Percentiles rank a stretch among this genome's conserved stretches.
Conservation (phyloP, 441 rosid genomes). For the Eruca vesicaria region DNA sequence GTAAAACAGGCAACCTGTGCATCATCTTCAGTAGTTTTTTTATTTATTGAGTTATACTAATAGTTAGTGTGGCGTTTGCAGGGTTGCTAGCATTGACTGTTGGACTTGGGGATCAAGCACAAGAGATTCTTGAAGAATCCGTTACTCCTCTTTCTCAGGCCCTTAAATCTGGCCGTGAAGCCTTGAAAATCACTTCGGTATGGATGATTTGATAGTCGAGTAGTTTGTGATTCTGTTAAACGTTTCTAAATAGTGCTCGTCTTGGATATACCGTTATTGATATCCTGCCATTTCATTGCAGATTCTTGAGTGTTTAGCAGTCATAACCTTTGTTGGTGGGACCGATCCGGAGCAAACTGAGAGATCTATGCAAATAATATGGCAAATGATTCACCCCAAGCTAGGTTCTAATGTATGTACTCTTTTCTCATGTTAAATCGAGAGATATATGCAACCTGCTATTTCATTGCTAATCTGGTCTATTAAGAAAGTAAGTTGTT, state of each 20-base stretch:
- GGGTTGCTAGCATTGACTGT: constrained; percentile 89
- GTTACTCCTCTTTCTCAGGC: constrained; percentile 64
- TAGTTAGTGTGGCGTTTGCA: constrained; percentile 29
- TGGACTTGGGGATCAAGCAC: constrained; percentile 68
- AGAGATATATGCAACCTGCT: background rate
- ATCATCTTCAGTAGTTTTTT: background rate
- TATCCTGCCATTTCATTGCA: constrained; percentile 30
- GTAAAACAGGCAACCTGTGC: background rate
- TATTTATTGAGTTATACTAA: background rate
- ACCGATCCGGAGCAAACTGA: constrained; percentile 70
- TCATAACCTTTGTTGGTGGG: constrained; percentile 80
- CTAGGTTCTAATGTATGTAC: constrained; percentile 80
- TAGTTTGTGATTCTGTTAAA: background rate
- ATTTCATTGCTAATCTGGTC: no score
- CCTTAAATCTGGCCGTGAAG: constrained; percentile 63
- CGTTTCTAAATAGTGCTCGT: constrained; percentile 1
- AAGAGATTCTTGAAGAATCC: constrained; percentile 73
- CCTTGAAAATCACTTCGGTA: constrained; percentile 62
- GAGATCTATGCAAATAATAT: constrained; percentile 79
- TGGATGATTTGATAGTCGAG: constrained; percentile 11
- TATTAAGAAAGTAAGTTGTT: background rate
- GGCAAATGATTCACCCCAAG: constrained; percentile 94
- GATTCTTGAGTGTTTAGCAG: constrained; percentile 83
- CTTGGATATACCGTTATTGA: background rate
- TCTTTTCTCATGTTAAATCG: background rate